These are phyloP conservation scores for Aspergillus quadrilineatus DNA, from an alignment of 2,329 filamentous ascomycete species.

Conservation along the genomic window DNA sequence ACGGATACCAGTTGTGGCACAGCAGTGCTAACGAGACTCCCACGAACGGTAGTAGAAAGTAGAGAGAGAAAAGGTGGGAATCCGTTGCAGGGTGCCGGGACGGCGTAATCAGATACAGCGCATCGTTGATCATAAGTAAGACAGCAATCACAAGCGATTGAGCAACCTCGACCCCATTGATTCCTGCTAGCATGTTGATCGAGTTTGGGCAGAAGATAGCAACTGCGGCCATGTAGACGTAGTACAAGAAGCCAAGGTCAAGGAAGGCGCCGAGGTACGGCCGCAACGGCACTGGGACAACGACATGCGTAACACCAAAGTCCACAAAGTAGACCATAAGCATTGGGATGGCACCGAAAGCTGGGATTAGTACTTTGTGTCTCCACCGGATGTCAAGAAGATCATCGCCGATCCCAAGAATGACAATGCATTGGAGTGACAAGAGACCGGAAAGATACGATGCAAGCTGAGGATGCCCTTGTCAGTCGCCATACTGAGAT, in stretches of 20 bases:
- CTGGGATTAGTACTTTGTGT: conserved; percentile 97
- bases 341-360: conserved; percentile 87
- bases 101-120: conserved; percentile 77
- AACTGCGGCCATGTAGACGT: conserved; percentile 92
- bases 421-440: conserved; percentile 83
- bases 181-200: conserved; percentile 99
- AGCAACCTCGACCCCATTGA: conserved; percentile 95
- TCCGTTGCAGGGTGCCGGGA: conserved; percentile 93
- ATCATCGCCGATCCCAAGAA: conserved; percentile 92
- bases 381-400: conserved; percentile 98
- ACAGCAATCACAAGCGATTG: conserved; percentile 89
- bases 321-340: conserved; percentile 98
- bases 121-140: conserved; percentile 82
- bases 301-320: conserved; percentile 93
- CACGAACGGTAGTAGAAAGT: conserved; percentile 89
- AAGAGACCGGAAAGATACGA: conserved; percentile 93
- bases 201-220: conserved; percentile 98
- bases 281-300: conserved; percentile 82
- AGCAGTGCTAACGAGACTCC: conserved; percentile 86
- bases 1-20: conserved; percentile 93
- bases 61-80: conserved; percentile 93
- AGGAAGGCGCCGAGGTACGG: conserved; percentile 81
- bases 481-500: neutral
- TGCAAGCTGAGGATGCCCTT: conserved; percentile 62
- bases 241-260: conserved; percentile 81